These are phyloP conservation scores for Pseudonitzschia multiseries DNA, from an alignment of 108 stramenopile genomes.

Conservation along the genomic window DNA sequence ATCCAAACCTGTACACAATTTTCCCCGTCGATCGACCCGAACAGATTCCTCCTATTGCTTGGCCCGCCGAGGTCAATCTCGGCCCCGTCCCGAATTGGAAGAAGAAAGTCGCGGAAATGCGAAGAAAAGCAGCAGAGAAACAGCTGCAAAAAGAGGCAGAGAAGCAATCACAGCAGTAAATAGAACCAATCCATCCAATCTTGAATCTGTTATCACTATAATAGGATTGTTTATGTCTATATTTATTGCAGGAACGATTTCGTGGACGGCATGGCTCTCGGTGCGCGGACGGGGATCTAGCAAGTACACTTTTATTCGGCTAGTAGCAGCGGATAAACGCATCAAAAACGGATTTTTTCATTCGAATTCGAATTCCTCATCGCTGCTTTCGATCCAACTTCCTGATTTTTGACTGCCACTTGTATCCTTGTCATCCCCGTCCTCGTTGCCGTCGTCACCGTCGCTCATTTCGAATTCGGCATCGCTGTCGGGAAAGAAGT, in stretches of 20 bases:
- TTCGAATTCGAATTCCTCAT: conserved; percentile 35
- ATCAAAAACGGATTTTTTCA: neutral
- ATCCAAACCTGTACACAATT: conserved; percentile 66
- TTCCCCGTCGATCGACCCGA: conserved; percentile 61
- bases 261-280: too few relatives aligned
- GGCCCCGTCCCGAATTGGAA: conserved; percentile 43
- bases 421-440: conserved; percentile 4
- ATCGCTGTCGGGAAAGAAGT: conserved; percentile 7
- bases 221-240: too few relatives aligned
- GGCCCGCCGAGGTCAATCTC: conserved; percentile 61
- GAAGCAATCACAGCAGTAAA: neutral
- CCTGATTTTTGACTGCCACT: neutral
- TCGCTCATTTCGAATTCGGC: conserved; percentile 5
- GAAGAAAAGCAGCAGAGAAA: neutral
- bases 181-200: too few relatives aligned
- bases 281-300: too few relatives aligned
- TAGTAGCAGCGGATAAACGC: too few relatives aligned
- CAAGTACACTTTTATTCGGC: too few relatives aligned
- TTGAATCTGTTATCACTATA: too few relatives aligned
- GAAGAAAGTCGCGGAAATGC: conserved; percentile 13
- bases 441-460: conserved; percentile 11
- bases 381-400: conserved; percentile 1
- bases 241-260: too few relatives aligned
- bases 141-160: neutral
- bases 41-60: conserved; percentile 66